Evolutionary conservation across 495 filamentous ascomycete species (phyloP), one percentile per base, ranked within the genome.

Genomic region (Clavariopsis aquatica): DNA sequence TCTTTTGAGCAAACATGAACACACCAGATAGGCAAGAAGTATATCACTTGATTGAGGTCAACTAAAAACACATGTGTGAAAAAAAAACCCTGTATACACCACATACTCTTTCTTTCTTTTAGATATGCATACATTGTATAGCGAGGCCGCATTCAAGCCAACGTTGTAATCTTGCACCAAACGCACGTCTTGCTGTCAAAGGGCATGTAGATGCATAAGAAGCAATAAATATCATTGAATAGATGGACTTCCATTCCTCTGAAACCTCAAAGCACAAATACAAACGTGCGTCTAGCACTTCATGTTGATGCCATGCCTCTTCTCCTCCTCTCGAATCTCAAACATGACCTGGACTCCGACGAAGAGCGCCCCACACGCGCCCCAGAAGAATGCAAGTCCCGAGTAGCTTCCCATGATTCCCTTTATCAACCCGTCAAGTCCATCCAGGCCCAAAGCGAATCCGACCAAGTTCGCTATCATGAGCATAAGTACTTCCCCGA

Each of bases 271-370:
- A 24, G 22, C 7, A 57, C 1, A 57, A 13, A 29, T 59, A 59
- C 19, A 45, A 9, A 57, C 17, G 17, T 57, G 12, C 60, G 54
- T 46, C 54, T 63, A 98, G 74, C 91, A 98, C 77, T 91, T 97
- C 78, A 98, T 65, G 64, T 87, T 81, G 60, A 98, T 90, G 1
- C 94, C 94, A 47, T 81, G 84, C 56, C 93, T 82, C 70, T 82
- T 78, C 80, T 99, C 94, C 65, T 81, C 81, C 78, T 97, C 89
- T 52, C 94, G 78, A 49, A 93, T 82, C 81, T 99, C 95, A 80
- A 97, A 96, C 94, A 98, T 99, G 63, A 96, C 78, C 80, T 97
- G 93, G 19, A 87, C 85, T 17, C 89, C 93, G 2, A 93, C 86
- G 72, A 96, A 99, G 13, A 98, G 71, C 43, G 82, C 83, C 26